Evolutionary conservation across 441 rosid species (phyloP).

Genomic region (Populus hybrid): DNA sequence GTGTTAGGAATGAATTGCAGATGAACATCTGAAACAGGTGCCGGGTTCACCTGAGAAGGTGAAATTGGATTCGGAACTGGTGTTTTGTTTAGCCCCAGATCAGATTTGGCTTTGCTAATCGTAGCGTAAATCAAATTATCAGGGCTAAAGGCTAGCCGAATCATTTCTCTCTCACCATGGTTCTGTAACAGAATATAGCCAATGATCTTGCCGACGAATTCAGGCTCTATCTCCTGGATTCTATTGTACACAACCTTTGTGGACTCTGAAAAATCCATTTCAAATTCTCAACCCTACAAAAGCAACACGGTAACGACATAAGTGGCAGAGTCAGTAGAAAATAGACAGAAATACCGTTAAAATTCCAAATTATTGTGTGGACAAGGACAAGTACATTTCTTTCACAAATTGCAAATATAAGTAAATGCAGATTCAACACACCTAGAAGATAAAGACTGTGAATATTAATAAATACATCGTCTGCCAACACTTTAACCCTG

Average conservation of each 20-base stretch:
- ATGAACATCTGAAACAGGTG: constrained; percentile 35
- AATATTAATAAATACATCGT: neutral
- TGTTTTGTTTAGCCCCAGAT: constrained; percentile 45
- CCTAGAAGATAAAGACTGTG: neutral
- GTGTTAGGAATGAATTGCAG: constrained; percentile 38
- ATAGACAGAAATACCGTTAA: neutral
- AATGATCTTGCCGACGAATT: constrained; percentile 71
- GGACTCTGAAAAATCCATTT: constrained; percentile 81
- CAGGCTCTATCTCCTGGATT: constrained; percentile 83
- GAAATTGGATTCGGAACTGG: constrained; percentile 35
- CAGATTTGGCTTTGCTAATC: constrained; percentile 64
- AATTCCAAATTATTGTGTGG: neutral
- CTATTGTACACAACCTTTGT: constrained; percentile 71
- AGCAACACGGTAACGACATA: constrained; percentile 3
- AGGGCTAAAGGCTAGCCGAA: constrained; percentile 78
- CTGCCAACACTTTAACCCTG: neutral
- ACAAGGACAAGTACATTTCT: neutral
- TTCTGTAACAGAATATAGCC: constrained; percentile 78
- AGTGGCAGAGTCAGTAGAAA: neutral
- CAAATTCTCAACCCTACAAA: constrained; percentile 36
- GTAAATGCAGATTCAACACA: constrained; percentile 20
- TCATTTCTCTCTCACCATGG: constrained; percentile 74
- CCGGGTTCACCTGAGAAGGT: constrained; percentile 33
- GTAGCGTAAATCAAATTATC: constrained; percentile 52
- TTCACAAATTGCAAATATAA: neutral